Evolutionary conservation across 2,329 filamentous ascomycete species (phyloP), one percentile per base, ranked within the genome.

Genomic region (Aspergillus novofumigatus): DNA sequence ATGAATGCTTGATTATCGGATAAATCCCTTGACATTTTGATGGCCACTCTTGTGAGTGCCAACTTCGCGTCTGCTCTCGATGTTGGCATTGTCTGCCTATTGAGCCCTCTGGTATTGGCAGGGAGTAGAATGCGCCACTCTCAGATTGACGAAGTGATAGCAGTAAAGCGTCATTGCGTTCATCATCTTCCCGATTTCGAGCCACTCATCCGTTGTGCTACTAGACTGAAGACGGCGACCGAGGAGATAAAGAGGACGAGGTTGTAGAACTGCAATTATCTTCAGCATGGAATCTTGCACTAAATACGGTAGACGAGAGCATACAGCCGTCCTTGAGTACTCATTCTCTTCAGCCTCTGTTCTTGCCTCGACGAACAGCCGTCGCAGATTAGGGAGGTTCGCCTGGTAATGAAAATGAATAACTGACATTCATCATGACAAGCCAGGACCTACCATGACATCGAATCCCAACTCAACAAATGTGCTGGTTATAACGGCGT

Each of bases 171-270:
- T 35, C 32, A 38, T 38, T 38, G 32, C 32, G 32, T 52, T 32
- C 51, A 56, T 73, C 63, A 75, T 69, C 69, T 75, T 44, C 67
- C 64, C 21, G 68, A 57, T 58, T 74, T 77, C 51, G 68, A 69
- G 26, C 75, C 75, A 59, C 80, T 81, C 83, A 97, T 89, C 64
- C 89, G 88, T 70, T 99, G 94, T 28, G 93, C 94, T 59, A 94
- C 87, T 59, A 99, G 79, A 72, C 93, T 96, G 78, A 97, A 97
- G 59, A 96, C 86, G 7, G 93, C 92, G 25, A 99, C 90, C 0
- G 94, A 97, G 25, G 92, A 94, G 81, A 99, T 93, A 78, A 97
- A 99, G 2, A 97, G 80, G 1, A 97, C 92, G 0, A 96, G 86
- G 69, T 99, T 97, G 77, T 99, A 99, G 74, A 99, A 99, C 94